A percentile compares a stretch with the other conserved stretches of the same genome.
phyloP scores from a whole-genome alignment of 768 basidiomycete genomes.

The Boletales sp. region DNA sequence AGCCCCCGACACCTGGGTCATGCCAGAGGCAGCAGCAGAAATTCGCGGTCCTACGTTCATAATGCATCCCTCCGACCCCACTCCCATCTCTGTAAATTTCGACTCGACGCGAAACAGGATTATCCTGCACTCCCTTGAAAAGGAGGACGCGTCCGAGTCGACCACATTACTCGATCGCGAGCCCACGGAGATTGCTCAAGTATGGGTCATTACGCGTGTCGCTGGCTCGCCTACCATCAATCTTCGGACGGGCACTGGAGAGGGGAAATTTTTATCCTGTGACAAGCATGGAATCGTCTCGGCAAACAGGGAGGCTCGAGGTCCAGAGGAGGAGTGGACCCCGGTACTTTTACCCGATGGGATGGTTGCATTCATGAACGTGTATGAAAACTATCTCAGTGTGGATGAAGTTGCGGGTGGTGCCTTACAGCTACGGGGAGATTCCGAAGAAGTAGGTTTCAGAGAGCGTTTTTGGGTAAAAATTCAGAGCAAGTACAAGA shows the following conservation, averaged over 20 bases:
- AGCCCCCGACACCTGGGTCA: slow-evolving; percentile 75
- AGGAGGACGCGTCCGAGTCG: slow-evolving; percentile 47
- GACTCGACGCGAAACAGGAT: slow-evolving; percentile 74
- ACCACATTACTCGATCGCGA: slow-evolving; percentile 56
- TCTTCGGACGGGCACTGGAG: slow-evolving; percentile 80
- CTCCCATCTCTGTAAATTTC: slow-evolving; percentile 72
- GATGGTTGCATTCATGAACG: slow-evolving; percentile 84
- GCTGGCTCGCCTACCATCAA: slow-evolving; percentile 84
- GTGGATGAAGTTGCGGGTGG: slow-evolving; percentile 89
- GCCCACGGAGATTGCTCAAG: slow-evolving; percentile 81
- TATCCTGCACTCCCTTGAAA: slow-evolving; percentile 61
- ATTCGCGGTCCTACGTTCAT: slow-evolving; percentile 88
- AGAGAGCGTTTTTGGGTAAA: slow-evolving; percentile 85
- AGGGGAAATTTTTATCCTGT: slow-evolving; percentile 87
- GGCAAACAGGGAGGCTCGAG: slow-evolving; percentile 83
- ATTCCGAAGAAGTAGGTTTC: slow-evolving; percentile 84
- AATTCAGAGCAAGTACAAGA: slow-evolving; percentile 86
- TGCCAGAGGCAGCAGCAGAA: slow-evolving; percentile 66
- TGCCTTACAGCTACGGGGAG: slow-evolving; percentile 69
- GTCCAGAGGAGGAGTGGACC: slow-evolving; percentile 93
- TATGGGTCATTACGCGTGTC: slow-evolving; percentile 87
- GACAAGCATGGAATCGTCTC: slow-evolving; percentile 83
- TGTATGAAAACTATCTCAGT: slow-evolving; percentile 84
- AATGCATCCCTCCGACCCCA: slow-evolving; percentile 76
- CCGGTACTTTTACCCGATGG: slow-evolving; percentile 78